Percentiles rank a stretch among this genome's conserved stretches.
Evolutionary conservation across 106 monocot genomes (phyloP).

Genomic region (Gastrodia elata): DNA sequence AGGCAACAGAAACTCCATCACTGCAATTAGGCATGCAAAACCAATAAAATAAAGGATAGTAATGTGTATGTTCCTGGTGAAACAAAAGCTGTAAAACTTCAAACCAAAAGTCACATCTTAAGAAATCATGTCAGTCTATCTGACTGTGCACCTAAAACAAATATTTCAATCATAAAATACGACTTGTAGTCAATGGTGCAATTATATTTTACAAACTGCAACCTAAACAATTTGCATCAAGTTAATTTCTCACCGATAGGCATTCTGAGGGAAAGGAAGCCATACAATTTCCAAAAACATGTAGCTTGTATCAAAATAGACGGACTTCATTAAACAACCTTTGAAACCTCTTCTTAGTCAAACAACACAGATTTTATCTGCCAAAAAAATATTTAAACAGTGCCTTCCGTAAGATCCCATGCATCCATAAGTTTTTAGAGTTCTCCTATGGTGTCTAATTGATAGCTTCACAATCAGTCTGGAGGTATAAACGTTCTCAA

Average conservation of each 20-base stretch:
- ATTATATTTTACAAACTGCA: not conserved
- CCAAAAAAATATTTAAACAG: not conserved
- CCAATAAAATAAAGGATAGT: not conserved
- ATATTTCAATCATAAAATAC: not conserved
- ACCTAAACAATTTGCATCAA: not conserved
- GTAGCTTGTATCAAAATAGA: not conserved
- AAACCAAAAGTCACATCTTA: not conserved
- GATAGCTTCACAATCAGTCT: no score
- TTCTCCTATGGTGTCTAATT: no score
- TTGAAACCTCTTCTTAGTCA: not conserved
- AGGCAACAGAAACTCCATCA: constrained; percentile 38
- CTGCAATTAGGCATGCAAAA: constrained; percentile 25
- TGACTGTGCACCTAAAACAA: not conserved
- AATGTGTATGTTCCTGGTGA: not conserved
- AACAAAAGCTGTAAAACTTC: constrained; percentile 4
- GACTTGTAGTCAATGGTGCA: not conserved
- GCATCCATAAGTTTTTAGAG: no score
- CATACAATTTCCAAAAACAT: not conserved
- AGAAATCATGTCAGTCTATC: not conserved
- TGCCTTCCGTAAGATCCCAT: not conserved
- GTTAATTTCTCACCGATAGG: not conserved
- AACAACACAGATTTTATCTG: not conserved
- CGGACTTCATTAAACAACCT: not conserved
- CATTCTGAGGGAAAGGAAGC: not conserved
- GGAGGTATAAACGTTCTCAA: no score